These are phyloP conservation scores for Mucor indicus DNA, from an alignment of 371 early-diverging fungal genomes.

Conservation along the genomic window DNA sequence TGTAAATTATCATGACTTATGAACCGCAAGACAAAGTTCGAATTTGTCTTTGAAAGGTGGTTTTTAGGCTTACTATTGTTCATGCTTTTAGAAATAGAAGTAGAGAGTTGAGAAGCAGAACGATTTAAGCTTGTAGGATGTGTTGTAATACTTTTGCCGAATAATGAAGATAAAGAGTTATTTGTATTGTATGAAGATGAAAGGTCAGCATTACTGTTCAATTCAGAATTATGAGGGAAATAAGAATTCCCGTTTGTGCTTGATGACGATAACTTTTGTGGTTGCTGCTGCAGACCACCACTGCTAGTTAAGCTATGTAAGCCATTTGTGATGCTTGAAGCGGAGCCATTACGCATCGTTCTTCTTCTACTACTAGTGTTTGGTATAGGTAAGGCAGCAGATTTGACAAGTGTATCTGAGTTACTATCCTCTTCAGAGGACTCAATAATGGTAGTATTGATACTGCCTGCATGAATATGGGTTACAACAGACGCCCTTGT, in stretches of 20 bases:
- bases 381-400: slow-evolving; percentile 38
- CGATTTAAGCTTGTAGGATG: background rate
- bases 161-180: slow-evolving; percentile 31
- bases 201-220: background rate
- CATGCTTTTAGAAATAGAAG: slow-evolving; percentile 12
- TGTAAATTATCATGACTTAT: slow-evolving; percentile 77
- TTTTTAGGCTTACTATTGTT: slow-evolving; percentile 54
- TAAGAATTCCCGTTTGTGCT: slow-evolving; percentile 9
- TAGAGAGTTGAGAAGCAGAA: slow-evolving; percentile 18
- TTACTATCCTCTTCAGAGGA: slow-evolving; percentile 13
- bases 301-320: slow-evolving; percentile 13
- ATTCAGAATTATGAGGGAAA: slow-evolving; percentile 5
- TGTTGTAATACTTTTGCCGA: slow-evolving; percentile 10
- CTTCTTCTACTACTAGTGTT: slow-evolving; percentile 21
- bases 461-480: too few relatives aligned
- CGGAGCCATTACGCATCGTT: slow-evolving; percentile 4
- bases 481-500: slow-evolving; percentile 43
- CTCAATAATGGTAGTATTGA: slow-evolving; percentile 2
- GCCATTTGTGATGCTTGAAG: background rate
- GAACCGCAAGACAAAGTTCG: slow-evolving; percentile 77
- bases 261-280: slow-evolving; percentile 11
- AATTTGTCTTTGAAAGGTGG: slow-evolving; percentile 62
- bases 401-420: slow-evolving; percentile 19
- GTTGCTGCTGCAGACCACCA: too few relatives aligned
- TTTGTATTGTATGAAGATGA: background rate